Percentiles rank a stretch among this genome's conserved stretches.
Evolutionary conservation across 768 basidiomycete species (phyloP).

Genomic region (Auricularia cornea): DNA sequence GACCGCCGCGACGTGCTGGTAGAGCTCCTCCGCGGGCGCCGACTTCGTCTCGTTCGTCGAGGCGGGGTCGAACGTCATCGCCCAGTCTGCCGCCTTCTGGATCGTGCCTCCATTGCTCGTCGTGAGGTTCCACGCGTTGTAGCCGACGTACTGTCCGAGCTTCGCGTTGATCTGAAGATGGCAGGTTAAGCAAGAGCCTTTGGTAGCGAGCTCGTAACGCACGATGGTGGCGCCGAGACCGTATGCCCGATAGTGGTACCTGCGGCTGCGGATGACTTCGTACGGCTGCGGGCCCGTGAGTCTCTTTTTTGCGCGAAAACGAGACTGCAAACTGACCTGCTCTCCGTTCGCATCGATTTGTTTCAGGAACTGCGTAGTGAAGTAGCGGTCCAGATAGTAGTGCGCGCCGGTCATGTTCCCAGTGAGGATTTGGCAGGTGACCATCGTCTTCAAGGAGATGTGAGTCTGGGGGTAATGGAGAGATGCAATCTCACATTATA

Average conservation of each 20-base stretch:
- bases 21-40: constrained; percentile 31
- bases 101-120: constrained; percentile 15
- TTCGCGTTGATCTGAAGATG: constrained; percentile 13
- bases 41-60: constrained; percentile 1
- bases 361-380: constrained; percentile 12
- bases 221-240: constrained; percentile 14
- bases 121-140: constrained; percentile 16
- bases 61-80: constrained; percentile 17
- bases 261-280: constrained; percentile 18
- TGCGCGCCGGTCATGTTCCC: constrained; percentile 15
- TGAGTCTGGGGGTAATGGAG: neutral
- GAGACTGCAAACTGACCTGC: constrained; percentile 6
- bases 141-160: constrained; percentile 17
- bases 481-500: constrained; percentile 6
- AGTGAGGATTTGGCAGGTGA: constrained; percentile 17
- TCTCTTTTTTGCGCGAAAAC: too few relatives aligned
- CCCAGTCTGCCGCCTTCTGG: constrained; percentile 19
- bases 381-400: constrained; percentile 14
- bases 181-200: neutral
- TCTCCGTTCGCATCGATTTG: constrained; percentile 22
- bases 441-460: constrained; percentile 7
- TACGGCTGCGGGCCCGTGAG: constrained; percentile 13
- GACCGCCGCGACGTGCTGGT: constrained; percentile 50
- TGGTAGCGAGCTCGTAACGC: neutral
- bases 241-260: constrained; percentile 24